Evolutionary conservation across 371 early-diverging fungal species (phyloP), one percentile per base, ranked within the genome.

Genomic region (Neoconidiobolus thromboides): DNA sequence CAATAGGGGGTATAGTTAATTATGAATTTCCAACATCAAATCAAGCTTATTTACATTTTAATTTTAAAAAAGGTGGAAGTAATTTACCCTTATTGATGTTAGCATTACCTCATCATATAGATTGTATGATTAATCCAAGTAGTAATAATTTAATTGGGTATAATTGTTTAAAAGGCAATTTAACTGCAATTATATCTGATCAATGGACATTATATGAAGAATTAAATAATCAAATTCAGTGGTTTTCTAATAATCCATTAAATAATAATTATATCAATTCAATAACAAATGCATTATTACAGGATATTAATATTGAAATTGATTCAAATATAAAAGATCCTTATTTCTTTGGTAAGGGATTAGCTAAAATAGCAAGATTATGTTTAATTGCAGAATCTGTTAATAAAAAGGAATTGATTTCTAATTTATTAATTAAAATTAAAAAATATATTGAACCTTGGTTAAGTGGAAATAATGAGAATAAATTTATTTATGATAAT

Each of bases 341-440:
- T 38, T 87, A 87, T 62, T 86, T 84, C 64, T 78, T 79, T 36
- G 87, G 87, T 63, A 87, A 87, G 65, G 77, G 76, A 1, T 62
- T 84, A 6, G 85, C 85, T 42, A 77, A 76, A 41, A 65, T 79
- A 43, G 86, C 85, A 0, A 62, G 84, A 12, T 60, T 85, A n/a
- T 73, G 76, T 15, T 68, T 86, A 40, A 70, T 85, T 1, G 77
- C 79, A 1, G 60, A 68, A 10, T 77, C 82, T 43, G 64, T 72
- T 0, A 75, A 77, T 43, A 60, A 64, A 3, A 60, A 66, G 0
- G 67, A 71, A 12, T 42, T 81, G 12, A 71, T 75, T 0, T 39
- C 62, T 2, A 53, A 48, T 1, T 64, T 79, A 1, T 53, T 79
- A 12, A 60, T 63, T 1, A 73, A 71, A 37, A 57, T 84, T 0